These are phyloP conservation scores for Dissophora ornata DNA, from an alignment of 192 early-diverging fungal species.

Conservation along the genomic window DNA sequence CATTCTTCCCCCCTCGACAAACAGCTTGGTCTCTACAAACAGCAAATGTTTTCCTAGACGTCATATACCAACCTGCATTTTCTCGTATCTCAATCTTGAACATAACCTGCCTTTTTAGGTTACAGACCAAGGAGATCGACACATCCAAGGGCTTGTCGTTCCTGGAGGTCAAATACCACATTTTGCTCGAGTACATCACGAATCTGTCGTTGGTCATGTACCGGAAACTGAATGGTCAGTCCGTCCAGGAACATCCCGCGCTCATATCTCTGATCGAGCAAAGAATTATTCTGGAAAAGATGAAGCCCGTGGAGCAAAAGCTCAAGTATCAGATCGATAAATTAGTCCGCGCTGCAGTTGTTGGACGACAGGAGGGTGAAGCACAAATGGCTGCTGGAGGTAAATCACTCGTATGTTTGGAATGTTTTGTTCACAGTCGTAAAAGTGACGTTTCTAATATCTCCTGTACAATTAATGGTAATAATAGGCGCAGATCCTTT, in stretches of 20 bases:
- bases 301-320: conserved; percentile 92
- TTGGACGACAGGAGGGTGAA: conserved; percentile 57
- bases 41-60: too few relatives aligned
- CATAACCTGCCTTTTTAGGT: conserved; percentile 30
- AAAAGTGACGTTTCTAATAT: conserved; percentile 53
- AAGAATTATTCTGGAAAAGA: conserved; percentile 90
- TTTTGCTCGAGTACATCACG: conserved; percentile 86
- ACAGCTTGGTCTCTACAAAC: too few relatives aligned
- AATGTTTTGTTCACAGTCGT: too few relatives aligned
- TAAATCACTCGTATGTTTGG: too few relatives aligned
- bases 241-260: conserved; percentile 69
- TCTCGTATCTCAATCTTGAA: too few relatives aligned
- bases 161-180: conserved; percentile 91
- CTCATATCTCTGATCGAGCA: conserved; percentile 80
- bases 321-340: conserved; percentile 98
- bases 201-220: conserved; percentile 80
- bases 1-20: too few relatives aligned
- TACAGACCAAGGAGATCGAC: conserved; percentile 66
- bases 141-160: conserved; percentile 88
- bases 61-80: too few relatives aligned
- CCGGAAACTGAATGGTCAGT: conserved; percentile 80
- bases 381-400: conserved; percentile 29
- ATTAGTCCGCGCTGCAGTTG: conserved; percentile 76
- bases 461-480: too few relatives aligned
- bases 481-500: conserved; percentile 78